Evolutionary conservation across 1,284 basidiomycete species (phyloP), one percentile per base, ranked within the genome.

Genomic region (Clitocybe nebularis): DNA sequence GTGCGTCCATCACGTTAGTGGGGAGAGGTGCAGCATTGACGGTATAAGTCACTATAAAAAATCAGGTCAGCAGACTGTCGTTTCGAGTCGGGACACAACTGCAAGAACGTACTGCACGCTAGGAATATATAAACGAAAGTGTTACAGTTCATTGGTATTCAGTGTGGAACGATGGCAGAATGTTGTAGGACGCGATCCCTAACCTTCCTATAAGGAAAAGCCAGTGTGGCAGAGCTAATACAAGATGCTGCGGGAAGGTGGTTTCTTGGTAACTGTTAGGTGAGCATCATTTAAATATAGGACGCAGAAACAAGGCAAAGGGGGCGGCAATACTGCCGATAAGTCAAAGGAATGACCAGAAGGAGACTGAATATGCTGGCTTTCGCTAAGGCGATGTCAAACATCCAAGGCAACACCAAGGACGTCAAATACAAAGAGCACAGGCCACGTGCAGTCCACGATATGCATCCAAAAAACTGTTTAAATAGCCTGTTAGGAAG

Each of bases 81-180:
- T 23, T n/a, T 13, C 13, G 10, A 13, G 22, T 21, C 23, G 24
- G 3, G 33, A 33, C 30, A 8, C 14, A 6, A 32, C 38, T 6
- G 30, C 47, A 41, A 38, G 17, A 33, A 49, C 36, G 47, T 39
- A 41, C 49, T 48, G 47, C 41, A 51, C 25, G 44, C 36, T 9
- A 49, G 37, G 9, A 22, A 36, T 21, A 46, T 25, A 17, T 28
- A 32, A 42, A 49, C 17, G 17, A 43, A 33, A 25, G 44, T 26
- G 14, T 29, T 13, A n/a, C 30, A 24, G 9, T 35, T 26, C 44
- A 32, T n/a, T 32, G 19, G 29, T 32, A 26, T 7, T 26, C 14
- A 17, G 14, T 13, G 28, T 30, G 16, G 4, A 30, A 5, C 14
- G 3, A 32, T 13, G 19, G 13, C 6, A 16, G 29, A 32, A 17